These are phyloP conservation scores for Boechera stricta DNA, from an alignment of 345 rosid genomes.

Conservation along the genomic window DNA sequence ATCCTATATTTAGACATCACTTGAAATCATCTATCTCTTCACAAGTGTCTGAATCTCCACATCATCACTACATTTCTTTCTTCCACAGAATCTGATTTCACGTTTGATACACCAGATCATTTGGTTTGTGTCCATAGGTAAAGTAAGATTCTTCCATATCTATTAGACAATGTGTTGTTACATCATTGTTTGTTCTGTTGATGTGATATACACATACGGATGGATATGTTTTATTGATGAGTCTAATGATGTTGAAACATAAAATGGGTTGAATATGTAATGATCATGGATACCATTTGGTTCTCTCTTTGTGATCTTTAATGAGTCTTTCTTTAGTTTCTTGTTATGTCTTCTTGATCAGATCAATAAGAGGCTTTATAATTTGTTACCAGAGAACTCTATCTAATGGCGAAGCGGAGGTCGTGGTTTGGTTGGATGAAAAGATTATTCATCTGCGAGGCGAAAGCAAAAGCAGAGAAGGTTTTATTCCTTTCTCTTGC, in stretches of 20 bases:
- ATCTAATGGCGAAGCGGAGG: conserved; percentile 63
- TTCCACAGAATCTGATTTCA: conserved; percentile 14
- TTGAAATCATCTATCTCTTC: conserved; percentile 25
- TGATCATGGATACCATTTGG: neutral
- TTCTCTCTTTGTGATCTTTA: conserved; percentile 19
- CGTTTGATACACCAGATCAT: conserved; percentile 14
- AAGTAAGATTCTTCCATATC: conserved; percentile 5
- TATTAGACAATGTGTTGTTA: conserved; percentile 22
- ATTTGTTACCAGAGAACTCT: conserved; percentile 19
- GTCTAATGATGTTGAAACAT: conserved; percentile 3
- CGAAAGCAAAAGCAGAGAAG: conserved; percentile 60
- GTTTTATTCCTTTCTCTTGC: conserved; percentile 42
- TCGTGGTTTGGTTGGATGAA: conserved; percentile 74
- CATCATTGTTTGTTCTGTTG: conserved; percentile 18
- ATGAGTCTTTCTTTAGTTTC: neutral
- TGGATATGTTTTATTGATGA: neutral
- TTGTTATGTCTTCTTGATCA: conserved; percentile 22
- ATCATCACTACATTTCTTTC: conserved; percentile 21
- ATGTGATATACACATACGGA: neutral
- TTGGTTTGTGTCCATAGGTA: conserved; percentile 40
- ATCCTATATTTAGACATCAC: conserved; percentile 44
- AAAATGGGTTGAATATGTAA: too few relatives aligned
- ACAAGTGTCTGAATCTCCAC: conserved; percentile 40
- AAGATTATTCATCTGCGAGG: conserved; percentile 57
- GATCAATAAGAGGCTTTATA: conserved; percentile 8